phyloP scores from a whole-genome alignment of 2,329 filamentous ascomycete species.

The Aspergillus novoparasiticus region DNA sequence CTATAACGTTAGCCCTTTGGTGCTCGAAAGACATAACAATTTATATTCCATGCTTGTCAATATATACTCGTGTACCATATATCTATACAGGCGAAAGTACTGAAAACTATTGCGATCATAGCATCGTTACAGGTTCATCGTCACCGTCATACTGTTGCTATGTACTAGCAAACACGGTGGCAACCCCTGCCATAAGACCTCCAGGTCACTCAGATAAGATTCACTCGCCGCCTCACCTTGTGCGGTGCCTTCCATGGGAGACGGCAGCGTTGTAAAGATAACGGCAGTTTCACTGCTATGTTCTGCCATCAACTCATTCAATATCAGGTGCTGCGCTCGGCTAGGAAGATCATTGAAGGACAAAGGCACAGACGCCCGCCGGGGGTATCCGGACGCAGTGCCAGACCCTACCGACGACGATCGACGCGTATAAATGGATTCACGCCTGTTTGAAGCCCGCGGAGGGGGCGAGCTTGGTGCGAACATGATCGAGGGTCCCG shows the following conservation, averaged over 20 bases:
- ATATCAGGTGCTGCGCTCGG: slow-evolving; percentile 79
- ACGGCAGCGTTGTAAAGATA: slow-evolving; percentile 79
- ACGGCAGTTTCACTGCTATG: slow-evolving; percentile 73
- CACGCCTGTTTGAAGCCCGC: slow-evolving; percentile 28
- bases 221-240: slow-evolving; percentile 70
- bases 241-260: slow-evolving; percentile 75
- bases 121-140: slow-evolving; percentile 43
- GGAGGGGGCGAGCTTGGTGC: slow-evolving; percentile 50
- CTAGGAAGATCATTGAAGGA: slow-evolving; percentile 87
- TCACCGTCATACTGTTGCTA: slow-evolving; percentile 89
- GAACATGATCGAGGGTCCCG: slow-evolving; percentile 76
- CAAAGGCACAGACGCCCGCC: slow-evolving; percentile 66
- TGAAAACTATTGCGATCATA: slow-evolving; percentile 2
- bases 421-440: slow-evolving; percentile 44
- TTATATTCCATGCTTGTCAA: not conserved
- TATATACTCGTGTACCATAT: not conserved
- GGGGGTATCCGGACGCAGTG: slow-evolving; percentile 52
- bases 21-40: not conserved
- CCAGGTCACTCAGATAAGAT: slow-evolving; percentile 74
- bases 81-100: slow-evolving; percentile 5
- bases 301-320: slow-evolving; percentile 78
- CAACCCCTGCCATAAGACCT: slow-evolving; percentile 74
- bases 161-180: slow-evolving; percentile 78
- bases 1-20: no score
- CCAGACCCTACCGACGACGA: slow-evolving; percentile 23